These are phyloP conservation scores for Calonectria pseudoturangicola DNA, from an alignment of 2,329 filamentous ascomycete genomes.

Conservation along the genomic window DNA sequence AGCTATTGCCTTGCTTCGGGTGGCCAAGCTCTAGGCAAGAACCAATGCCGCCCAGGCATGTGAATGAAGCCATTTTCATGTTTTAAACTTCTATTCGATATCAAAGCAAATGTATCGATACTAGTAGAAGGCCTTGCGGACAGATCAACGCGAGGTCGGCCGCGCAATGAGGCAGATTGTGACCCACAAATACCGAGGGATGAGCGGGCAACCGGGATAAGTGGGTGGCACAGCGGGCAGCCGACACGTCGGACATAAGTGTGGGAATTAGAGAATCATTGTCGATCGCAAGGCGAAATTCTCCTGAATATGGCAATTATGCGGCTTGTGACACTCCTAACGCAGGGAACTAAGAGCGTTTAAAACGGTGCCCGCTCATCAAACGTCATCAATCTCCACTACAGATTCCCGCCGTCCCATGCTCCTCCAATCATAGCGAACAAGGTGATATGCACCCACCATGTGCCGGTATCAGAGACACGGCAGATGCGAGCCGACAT, in stretches of 20 bases:
- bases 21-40: no score
- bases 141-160: background rate
- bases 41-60: no score
- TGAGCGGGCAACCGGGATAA: background rate
- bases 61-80: no score
- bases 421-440: background rate
- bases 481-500: background rate
- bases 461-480: no score
- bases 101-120: background rate
- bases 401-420: background rate
- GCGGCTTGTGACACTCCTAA: no score
- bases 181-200: conserved; percentile 16
- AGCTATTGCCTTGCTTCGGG: no score
- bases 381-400: background rate
- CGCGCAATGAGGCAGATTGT: background rate
- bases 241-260: background rate
- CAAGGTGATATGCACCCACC: no score
- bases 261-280: no score
- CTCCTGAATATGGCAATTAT: no score
- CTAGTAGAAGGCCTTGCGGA: background rate
- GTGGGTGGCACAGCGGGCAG: background rate
- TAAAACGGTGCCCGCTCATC: background rate
- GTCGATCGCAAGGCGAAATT: no score
- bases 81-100: background rate
- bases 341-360: no score